phyloP scores from a whole-genome alignment of 371 early-diverging fungal genomes.

The Mucor indicus region DNA sequence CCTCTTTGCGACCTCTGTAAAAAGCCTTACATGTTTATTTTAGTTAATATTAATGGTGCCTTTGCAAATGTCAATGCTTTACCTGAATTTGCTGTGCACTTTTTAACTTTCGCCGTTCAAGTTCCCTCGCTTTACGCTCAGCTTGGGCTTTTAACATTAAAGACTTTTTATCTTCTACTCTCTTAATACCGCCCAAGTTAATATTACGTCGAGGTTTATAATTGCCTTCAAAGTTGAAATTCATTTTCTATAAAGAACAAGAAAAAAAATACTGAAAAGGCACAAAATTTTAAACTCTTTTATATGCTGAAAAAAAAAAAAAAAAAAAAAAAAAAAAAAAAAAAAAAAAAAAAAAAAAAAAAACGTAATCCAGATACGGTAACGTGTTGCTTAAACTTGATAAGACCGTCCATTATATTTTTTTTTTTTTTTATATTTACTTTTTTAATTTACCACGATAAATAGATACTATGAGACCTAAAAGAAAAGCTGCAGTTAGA shows the following conservation, averaged over 20 bases:
- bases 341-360: background rate
- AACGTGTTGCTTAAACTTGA: too few species aligned
- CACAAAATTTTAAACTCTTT: too few species aligned
- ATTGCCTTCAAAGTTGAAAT: conserved; percentile 72
- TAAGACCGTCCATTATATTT: background rate
- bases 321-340: background rate
- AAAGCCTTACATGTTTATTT: conserved; percentile 26
- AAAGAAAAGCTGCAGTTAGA: conserved; percentile 18
- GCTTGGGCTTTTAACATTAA: conserved; percentile 72
- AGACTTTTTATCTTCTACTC: conserved; percentile 60
- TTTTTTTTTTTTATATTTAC: background rate
- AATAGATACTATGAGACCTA: conserved; percentile 26
- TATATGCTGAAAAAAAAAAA: background rate
- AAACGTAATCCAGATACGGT: too few species aligned
- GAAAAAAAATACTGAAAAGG: conserved; percentile 2
- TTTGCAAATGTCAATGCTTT: background rate
- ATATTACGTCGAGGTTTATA: conserved; percentile 69
- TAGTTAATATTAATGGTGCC: background rate
- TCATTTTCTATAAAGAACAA: conserved; percentile 18
- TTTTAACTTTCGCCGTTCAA: conserved; percentile 56
- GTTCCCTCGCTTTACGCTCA: conserved; percentile 73
- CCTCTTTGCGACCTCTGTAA: conserved; percentile 35
- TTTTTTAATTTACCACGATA: background rate
- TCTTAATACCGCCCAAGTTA: conserved; percentile 74
- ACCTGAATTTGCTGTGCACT: conserved; percentile 72